Conservation (phyloP, 306 rosid genomes). For the Bauhinia variegata region DNA sequence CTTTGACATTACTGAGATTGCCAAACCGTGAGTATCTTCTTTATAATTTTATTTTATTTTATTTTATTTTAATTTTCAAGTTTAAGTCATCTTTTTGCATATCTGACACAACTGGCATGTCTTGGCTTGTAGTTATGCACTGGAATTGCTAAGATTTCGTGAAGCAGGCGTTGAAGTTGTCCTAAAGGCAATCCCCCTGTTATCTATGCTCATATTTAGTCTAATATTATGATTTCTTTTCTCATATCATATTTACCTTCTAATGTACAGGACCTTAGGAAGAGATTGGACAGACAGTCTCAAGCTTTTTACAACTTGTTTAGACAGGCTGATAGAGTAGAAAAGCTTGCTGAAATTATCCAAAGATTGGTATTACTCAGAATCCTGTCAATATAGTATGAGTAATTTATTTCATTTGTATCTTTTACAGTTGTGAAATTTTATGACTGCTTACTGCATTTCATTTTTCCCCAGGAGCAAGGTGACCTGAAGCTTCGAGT, state of each 20-base stretch:
- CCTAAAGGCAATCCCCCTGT: conserved; percentile 60
- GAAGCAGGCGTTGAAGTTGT: conserved; percentile 97
- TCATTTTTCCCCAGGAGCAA: conserved; percentile 75
- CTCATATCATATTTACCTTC: conserved; percentile 47
- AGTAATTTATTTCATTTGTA: conserved; percentile 33
- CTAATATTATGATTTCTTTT: conserved; percentile 27
- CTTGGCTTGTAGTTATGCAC: conserved; percentile 73
- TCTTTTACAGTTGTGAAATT: conserved; percentile 30
- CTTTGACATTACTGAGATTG: conserved; percentile 98
- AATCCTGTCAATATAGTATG: conserved; percentile 24
- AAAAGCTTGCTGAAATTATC: conserved; percentile 85
- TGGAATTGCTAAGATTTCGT: conserved; percentile 91
- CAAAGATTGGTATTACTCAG: conserved; percentile 65
- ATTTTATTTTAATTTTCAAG: conserved; percentile 14
- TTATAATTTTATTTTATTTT: too few relatives aligned
- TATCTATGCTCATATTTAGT: conserved; percentile 24
- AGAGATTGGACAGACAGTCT: conserved; percentile 89
- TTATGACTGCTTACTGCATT: conserved; percentile 20
- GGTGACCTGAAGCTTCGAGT: conserved; percentile 98
- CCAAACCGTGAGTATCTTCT: conserved; percentile 98
- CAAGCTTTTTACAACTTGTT: conserved; percentile 90
- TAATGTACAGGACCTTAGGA: conserved; percentile 69
- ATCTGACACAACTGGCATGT: conserved; percentile 41
- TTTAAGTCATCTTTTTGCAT: conserved; percentile 29
- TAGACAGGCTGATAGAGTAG: conserved; percentile 97